These are phyloP conservation scores for Dryas alaskensis DNA, from an alignment of 306 rosid genomes.

Conservation along the genomic window DNA sequence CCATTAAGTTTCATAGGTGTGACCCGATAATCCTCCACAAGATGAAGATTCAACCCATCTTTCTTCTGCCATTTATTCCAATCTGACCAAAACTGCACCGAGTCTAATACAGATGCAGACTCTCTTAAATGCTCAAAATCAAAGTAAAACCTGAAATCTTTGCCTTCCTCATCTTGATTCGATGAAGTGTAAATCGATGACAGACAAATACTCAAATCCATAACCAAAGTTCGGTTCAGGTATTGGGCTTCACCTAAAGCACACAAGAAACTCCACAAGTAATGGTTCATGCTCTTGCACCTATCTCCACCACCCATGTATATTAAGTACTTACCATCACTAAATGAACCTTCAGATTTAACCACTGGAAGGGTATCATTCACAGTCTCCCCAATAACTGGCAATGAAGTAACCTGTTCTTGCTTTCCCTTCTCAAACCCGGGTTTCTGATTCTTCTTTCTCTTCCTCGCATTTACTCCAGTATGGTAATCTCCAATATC, in stretches of 20 bases:
- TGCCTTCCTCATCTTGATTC: constrained; percentile 84
- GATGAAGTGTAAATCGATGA: constrained; percentile 78
- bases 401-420: constrained; percentile 44
- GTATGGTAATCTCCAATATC: constrained; percentile 86
- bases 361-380: constrained; percentile 81
- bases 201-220: constrained; percentile 90
- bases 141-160: constrained; percentile 93
- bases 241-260: constrained; percentile 99
- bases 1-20: constrained; percentile 83
- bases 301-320: constrained; percentile 82
- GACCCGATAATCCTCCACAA: constrained; percentile 75
- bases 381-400: constrained; percentile 81
- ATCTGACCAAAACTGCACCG: constrained; percentile 86
- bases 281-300: constrained; percentile 98
- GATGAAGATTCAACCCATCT: constrained; percentile 62
- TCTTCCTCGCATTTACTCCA: constrained; percentile 87
- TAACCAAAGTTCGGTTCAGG: constrained; percentile 89
- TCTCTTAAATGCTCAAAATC: constrained; percentile 96
- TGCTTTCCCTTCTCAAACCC: constrained; percentile 66
- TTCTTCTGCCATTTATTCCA: constrained; percentile 81
- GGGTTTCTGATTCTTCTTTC: constrained; percentile 63
- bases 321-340: constrained; percentile 68
- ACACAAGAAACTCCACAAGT: constrained; percentile 96
- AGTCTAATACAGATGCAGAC: constrained; percentile 82
- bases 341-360: constrained; percentile 79